Evolutionary conservation across 768 basidiomycete genomes (phyloP), one percentile per base, ranked within the genome.

Genomic region (Daedaleopsis nitida): DNA sequence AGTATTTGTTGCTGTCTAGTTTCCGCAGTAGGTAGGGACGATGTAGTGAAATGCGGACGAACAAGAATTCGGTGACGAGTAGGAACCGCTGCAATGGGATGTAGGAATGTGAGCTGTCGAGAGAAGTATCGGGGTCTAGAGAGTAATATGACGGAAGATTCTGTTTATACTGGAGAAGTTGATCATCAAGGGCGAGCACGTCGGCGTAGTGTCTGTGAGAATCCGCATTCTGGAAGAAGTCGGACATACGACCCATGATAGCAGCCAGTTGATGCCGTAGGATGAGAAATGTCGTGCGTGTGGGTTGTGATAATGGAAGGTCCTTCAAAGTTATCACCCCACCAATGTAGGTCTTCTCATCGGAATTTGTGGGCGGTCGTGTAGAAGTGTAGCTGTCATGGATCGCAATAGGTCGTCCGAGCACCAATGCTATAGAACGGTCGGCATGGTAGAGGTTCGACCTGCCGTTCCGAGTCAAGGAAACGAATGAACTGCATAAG

Each of bases 361-460:
- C 86, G 12, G 88, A 81, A 66, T 91, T 95, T 50, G 85, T 81
- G 13, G 92, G 92, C 6, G 85, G 80, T 53, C 83, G 80, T 0
- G 94, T 92, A 42, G 93, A 95, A 6, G 91, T 91, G 71, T 93
- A 96, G 55, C 87, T 88, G 67, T 94, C 91, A 69, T 94, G 91
- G 53, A 97, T 96, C 17, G 91, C 89, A 66, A 88, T 88, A 5
- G 95, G 95, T 65, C 95, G 82, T 38, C 95, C 95, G 17, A 96
- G 78, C n/a, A 95, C 88, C 68, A 96, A 81, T 14, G 94, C 93
- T 73, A 92, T 94, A 12, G 94, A 92, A 52, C 93, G 86, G 74
- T 97, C 95, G 5, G 95, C 94, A 70, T 98, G 95, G 70, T 96
- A 96, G 1, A 97, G 76, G 72, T 93, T 92, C 4, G 92, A 89